Percentiles rank a stretch among this genome's conserved stretches.
phyloP scores from a whole-genome alignment of 2,329 filamentous ascomycete genomes.

The Aspergillus chevalieri region DNA sequence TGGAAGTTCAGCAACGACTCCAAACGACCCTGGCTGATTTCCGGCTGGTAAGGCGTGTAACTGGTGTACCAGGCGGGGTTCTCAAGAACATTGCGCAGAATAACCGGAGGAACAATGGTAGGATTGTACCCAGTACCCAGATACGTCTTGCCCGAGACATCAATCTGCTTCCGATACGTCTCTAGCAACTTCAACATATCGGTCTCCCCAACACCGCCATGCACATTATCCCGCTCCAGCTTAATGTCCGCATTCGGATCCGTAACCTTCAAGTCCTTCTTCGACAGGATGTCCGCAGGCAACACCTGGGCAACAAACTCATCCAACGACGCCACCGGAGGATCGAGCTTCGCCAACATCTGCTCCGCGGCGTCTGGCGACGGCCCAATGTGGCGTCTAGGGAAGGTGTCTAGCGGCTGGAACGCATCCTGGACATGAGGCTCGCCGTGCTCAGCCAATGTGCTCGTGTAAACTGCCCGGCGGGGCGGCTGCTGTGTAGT shows the following conservation, averaged over 20 bases:
- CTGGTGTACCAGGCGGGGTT: constrained; percentile 96
- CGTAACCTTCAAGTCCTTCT: constrained; percentile 55
- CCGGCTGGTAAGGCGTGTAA: constrained; percentile 94
- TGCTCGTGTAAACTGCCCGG: constrained; percentile 72
- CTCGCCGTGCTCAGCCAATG: constrained; percentile 73
- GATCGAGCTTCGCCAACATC: constrained; percentile 76
- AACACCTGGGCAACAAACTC: constrained; percentile 81
- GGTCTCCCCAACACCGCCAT: constrained; percentile 43
- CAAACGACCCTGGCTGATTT: constrained; percentile 90
- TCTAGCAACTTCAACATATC: constrained; percentile 38
- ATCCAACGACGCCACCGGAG: constrained; percentile 66
- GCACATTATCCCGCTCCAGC: constrained; percentile 32
- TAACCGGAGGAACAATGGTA: constrained; percentile 79
- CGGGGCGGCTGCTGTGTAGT: constrained; percentile 18
- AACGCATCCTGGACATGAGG: constrained; percentile 36
- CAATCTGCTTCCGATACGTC: constrained; percentile 51
- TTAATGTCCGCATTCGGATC: constrained; percentile 39
- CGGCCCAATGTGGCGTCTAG: constrained; percentile 81
- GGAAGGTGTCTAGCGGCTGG: constrained; percentile 56
- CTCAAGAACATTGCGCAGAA: constrained; percentile 87
- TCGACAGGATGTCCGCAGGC: constrained; percentile 69
- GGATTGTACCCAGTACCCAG: constrained; percentile 86
- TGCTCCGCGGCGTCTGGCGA: constrained; percentile 60
- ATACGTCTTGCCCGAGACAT: constrained; percentile 56
- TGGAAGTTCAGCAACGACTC: constrained; percentile 95